phyloP scores from a whole-genome alignment of 192 early-diverging fungal species.

The Tieghemiomyces parasiticus region DNA sequence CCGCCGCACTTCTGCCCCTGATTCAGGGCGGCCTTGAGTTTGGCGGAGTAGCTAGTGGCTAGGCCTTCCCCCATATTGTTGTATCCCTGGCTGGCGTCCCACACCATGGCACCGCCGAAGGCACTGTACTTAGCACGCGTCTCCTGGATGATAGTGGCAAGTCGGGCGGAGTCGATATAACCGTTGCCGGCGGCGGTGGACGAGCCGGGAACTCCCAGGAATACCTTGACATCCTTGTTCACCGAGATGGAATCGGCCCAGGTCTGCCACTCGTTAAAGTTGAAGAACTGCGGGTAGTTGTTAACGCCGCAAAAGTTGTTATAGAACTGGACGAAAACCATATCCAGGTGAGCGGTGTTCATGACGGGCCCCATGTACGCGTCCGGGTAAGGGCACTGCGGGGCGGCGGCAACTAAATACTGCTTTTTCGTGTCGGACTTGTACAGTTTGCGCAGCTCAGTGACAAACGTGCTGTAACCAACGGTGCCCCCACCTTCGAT shows the following conservation, averaged over 20 bases:
- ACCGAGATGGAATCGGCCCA: conserved; percentile 41
- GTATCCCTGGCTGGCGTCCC: conserved; percentile 27
- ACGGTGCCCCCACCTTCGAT: conserved; percentile 45
- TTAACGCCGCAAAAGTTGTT: conserved; percentile 58
- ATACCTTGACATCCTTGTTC: conserved; percentile 45
- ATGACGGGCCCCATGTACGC: conserved; percentile 42
- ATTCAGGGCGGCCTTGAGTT: not conserved
- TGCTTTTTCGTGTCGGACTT: conserved; percentile 27
- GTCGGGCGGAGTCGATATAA: conserved; percentile 23
- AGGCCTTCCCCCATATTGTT: not conserved
- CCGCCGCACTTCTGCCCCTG: not conserved
- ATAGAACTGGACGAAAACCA: conserved; percentile 70
- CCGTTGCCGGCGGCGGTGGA: conserved; percentile 34
- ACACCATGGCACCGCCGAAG: conserved; percentile 62
- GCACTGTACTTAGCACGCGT: conserved; percentile 22
- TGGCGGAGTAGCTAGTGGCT: not conserved
- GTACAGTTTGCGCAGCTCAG: conserved; percentile 36
- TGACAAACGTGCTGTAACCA: conserved; percentile 44
- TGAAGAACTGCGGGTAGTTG: conserved; percentile 36
- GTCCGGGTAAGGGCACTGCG: conserved; percentile 60
- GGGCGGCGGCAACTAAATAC: conserved; percentile 47
- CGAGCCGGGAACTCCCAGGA: conserved; percentile 38
- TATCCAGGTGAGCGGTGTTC: conserved; percentile 42
- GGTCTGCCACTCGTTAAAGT: conserved; percentile 58
- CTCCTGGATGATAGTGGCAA: conserved; percentile 23